phyloP scores from a whole-genome alignment of 306 rosid genomes.

The Casuarina equisetifolia region DNA sequence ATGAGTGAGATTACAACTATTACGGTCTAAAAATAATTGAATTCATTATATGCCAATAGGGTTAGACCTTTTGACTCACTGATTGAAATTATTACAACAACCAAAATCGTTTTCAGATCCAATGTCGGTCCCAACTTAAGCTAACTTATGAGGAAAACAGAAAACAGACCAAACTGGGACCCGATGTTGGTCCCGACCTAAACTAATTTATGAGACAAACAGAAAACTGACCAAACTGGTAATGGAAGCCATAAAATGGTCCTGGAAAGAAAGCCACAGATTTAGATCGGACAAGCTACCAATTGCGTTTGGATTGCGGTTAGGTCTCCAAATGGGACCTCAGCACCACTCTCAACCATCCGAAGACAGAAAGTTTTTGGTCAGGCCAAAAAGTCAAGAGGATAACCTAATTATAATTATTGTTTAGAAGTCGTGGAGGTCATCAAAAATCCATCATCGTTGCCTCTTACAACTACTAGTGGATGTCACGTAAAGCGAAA shows the following conservation, averaged over 20 bases:
- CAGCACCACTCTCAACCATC: background rate
- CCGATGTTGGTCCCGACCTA: no score
- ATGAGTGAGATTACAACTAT: no score
- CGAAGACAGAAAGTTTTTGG: background rate
- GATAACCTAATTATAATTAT: background rate
- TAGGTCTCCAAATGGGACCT: background rate
- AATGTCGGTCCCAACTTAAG: no score
- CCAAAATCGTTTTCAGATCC: no score
- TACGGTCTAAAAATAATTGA: no score
- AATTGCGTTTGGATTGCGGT: background rate
- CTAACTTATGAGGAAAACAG: no score
- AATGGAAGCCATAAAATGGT: background rate
- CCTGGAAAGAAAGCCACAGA: background rate
- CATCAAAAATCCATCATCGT: background rate
- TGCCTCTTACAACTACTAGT: slow-evolving; percentile 16
- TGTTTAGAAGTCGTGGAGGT: background rate
- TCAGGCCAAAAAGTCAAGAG: background rate
- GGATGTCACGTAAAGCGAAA: slow-evolving; percentile 24
- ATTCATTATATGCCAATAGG: no score
- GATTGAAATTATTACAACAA: no score
- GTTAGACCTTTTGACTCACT: no score
- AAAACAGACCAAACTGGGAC: no score
- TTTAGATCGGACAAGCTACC: background rate
- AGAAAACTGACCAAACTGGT: background rate
- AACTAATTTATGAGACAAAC: no score